phyloP scores from a whole-genome alignment of 257 asterid genomes.

The Misopates orontium region DNA sequence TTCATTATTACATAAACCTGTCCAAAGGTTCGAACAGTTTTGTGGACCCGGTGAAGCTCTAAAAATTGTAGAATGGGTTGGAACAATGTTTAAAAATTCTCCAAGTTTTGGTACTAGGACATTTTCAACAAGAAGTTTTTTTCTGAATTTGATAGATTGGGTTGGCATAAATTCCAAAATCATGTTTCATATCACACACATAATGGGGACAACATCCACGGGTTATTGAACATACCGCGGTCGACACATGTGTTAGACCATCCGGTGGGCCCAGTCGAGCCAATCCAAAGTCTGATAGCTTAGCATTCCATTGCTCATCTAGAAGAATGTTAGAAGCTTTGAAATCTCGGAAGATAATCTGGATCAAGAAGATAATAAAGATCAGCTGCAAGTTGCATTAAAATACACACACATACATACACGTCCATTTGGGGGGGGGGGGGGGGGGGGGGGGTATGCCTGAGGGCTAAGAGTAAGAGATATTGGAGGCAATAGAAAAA shows the following conservation, averaged over 20 bases:
- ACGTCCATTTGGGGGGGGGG: too few species aligned
- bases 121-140: background rate
- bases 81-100: too few species aligned
- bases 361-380: conserved; percentile 14
- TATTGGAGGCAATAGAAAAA: background rate
- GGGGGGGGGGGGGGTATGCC: too few species aligned
- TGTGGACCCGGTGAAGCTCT: too few species aligned
- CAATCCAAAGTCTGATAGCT: conserved; percentile 71
- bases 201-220: conserved; percentile 17
- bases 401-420: too few species aligned
- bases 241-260: conserved; percentile 62
- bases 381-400: conserved; percentile 6
- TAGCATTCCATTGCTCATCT: conserved; percentile 70
- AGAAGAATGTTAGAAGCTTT: conserved; percentile 65
- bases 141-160: conserved; percentile 1
- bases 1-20: too few species aligned
- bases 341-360: conserved; percentile 74
- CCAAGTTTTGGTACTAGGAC: background rate
- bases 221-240: conserved; percentile 49
- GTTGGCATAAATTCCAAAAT: background rate
- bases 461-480: too few species aligned
- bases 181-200: conserved; percentile 1
- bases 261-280: conserved; percentile 79
- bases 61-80: too few species aligned
- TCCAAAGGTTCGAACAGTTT: too few species aligned